Percentiles rank a stretch among this genome's conserved stretches.
These are phyloP conservation scores for Brachypodium distachyon DNA, from an alignment of 202 grass and related monocot genomes.

Conservation along the genomic window DNA sequence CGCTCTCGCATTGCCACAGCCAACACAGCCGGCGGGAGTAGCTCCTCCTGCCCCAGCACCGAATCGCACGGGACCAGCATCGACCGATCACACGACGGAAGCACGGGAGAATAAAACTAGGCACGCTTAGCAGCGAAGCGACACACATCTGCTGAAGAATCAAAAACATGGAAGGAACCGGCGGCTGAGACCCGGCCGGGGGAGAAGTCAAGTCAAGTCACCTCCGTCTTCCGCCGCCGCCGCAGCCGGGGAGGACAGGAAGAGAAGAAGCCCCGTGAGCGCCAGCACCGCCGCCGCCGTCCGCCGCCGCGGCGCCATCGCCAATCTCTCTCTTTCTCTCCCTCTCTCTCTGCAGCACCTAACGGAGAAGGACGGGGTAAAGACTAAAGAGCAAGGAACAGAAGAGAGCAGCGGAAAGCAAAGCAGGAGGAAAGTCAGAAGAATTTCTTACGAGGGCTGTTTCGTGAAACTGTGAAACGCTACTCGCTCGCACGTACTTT, in stretches of 20 bases:
- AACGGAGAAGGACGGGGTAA: not conserved
- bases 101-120: not conserved
- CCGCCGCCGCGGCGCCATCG: conserved; percentile 4
- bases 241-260: not conserved
- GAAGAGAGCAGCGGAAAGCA: too few relatives aligned
- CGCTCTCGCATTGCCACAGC: not conserved
- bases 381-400: not conserved
- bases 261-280: not conserved
- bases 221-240: not conserved
- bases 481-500: not conserved
- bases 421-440: not conserved
- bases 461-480: not conserved
- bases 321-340: not conserved
- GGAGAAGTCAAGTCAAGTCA: not conserved
- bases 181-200: not conserved
- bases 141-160: not conserved
- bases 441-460: not conserved
- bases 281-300: not conserved
- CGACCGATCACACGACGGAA: not conserved
- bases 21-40: not conserved
- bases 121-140: not conserved
- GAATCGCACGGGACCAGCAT: not conserved
- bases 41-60: not conserved
- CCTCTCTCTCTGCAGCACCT: not conserved
- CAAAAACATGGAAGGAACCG: not conserved